Percentiles rank a stretch among this genome's conserved stretches.
These are phyloP conservation scores for Tilletia horrida DNA, from an alignment of 1,284 basidiomycete genomes.

Conservation along the genomic window DNA sequence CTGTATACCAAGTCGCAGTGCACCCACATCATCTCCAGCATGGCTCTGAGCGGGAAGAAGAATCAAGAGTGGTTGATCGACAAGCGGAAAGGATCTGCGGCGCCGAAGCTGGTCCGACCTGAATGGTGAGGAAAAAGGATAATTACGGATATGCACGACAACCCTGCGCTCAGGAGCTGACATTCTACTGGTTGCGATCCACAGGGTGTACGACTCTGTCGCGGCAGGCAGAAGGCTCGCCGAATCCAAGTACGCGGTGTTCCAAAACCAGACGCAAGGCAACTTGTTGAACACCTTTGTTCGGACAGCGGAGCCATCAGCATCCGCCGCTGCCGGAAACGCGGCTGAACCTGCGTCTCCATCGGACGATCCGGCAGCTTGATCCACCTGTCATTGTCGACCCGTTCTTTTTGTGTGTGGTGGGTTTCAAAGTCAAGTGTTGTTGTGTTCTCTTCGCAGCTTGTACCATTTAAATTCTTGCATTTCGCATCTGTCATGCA, in stretches of 20 bases:
- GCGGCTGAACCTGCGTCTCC: not conserved
- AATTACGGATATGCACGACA: not conserved
- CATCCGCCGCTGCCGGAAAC: no score
- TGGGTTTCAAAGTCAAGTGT: not conserved
- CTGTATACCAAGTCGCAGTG: slow-evolving; percentile 10
- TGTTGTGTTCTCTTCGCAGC: not conserved
- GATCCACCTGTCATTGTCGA: not conserved
- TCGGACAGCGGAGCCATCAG: not conserved
- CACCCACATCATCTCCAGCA: slow-evolving; percentile 13
- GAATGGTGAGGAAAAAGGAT: not conserved
- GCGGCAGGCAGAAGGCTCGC: slow-evolving; percentile 5
- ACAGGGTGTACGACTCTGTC: slow-evolving; percentile 12
- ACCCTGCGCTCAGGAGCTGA: not conserved
- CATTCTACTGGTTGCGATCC: not conserved
- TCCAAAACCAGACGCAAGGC: slow-evolving; percentile 8
- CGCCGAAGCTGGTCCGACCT: not conserved
- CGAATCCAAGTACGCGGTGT: slow-evolving; percentile 14
- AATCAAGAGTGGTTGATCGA: slow-evolving; percentile 10
- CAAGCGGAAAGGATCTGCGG: not conserved
- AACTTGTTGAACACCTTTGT: not conserved
- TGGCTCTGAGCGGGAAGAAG: slow-evolving; percentile 10
- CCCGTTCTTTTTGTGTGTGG: not conserved
- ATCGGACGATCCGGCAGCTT: not conserved
- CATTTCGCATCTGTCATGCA: no score
- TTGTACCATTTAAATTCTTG: no score